Evolutionary conservation across 768 basidiomycete species (phyloP), one percentile per base, ranked within the genome.

Genomic region (Lyophyllum shimeji): DNA sequence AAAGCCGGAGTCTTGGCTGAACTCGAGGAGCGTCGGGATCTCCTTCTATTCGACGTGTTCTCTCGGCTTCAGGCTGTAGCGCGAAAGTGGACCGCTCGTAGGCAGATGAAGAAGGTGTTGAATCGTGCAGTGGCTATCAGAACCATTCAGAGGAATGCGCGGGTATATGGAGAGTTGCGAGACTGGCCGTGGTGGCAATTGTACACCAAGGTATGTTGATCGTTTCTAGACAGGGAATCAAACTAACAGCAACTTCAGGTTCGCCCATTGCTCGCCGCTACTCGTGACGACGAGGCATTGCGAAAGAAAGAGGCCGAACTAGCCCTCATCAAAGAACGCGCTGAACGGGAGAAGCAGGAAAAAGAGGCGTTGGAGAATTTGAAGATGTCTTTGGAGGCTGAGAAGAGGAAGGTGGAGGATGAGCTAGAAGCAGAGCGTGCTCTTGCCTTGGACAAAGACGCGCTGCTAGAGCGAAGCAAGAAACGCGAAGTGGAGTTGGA

Each of bases 141-240:
- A 45, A 95, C 92, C 1, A 95, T 98, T 58, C 97, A 98, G 67
- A 82, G 87, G 44, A 99, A 99, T 67, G 96, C 96, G 1, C 79
- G 94, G 20, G 80, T 97, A 20, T 98, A 98, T 67, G 86, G 88
- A 7, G 88, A 93, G 53, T 78, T 99, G 25, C 81, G 85, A 45
- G 93, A 96, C 50, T 98, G 97, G 97, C 95, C 96, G 1, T 98
- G 97, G 97, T 99, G 97, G 97, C 90, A 95, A 59, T 79, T 98
- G 8, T 99, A 95, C 68, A 94, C 94, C 2, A 96, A 96, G 78
- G 93, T 85, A 58, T 44, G 71, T 49, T 44, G 53, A 34, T 21
- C 31, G 13, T 13, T 31, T 2, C 23, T 21, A 18, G 42, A 31
- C 50, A 8, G 39, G 42, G 17, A 11, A 5, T 45, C 21, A 48